Conservation (phyloP, 225 moss, liverwort and hornwort genomes). For the Pseudoscleropodium purum region DNA sequence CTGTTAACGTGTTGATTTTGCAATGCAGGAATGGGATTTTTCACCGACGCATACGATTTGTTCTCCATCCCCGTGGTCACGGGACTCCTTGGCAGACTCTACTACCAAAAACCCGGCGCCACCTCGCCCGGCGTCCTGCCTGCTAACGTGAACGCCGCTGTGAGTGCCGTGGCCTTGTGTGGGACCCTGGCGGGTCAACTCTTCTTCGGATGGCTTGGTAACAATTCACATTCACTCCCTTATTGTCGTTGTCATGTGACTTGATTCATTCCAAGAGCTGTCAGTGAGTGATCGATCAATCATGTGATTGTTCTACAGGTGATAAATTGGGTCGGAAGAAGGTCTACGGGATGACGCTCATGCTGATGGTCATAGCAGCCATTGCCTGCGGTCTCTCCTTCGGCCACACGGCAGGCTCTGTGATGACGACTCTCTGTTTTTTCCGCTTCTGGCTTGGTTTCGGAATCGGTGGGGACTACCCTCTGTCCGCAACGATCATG, state of each 20-base stretch:
- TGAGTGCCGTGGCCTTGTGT: conserved; percentile 36
- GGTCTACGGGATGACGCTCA: conserved; percentile 37
- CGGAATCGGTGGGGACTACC: conserved; percentile 40
- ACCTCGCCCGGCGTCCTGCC: background rate
- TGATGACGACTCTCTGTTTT: conserved; percentile 37
- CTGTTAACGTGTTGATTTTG: background rate
- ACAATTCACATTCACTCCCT: background rate
- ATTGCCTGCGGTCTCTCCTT: conserved; percentile 25
- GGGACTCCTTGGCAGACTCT: conserved; percentile 31
- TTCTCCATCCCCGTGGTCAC: conserved; percentile 29
- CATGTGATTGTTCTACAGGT: conserved; percentile 1
- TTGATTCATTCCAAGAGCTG: background rate
- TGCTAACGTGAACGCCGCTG: conserved; percentile 24
- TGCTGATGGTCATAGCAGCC: conserved; percentile 29
- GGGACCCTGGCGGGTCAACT: conserved; percentile 36
- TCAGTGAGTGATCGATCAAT: background rate
- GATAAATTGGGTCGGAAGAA: conserved; percentile 39
- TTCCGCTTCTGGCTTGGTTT: conserved; percentile 54
- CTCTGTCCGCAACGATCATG: conserved; percentile 40
- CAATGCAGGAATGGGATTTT: conserved; percentile 33
- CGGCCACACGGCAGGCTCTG: conserved; percentile 21
- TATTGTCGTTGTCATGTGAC: background rate
- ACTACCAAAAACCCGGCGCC: conserved; percentile 17
- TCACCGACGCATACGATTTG: conserved; percentile 39
- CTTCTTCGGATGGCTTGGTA: conserved; percentile 51